Evolutionary conservation across 805 yeast genomes (phyloP).

Genomic region (Lipomyces yamadae): DNA sequence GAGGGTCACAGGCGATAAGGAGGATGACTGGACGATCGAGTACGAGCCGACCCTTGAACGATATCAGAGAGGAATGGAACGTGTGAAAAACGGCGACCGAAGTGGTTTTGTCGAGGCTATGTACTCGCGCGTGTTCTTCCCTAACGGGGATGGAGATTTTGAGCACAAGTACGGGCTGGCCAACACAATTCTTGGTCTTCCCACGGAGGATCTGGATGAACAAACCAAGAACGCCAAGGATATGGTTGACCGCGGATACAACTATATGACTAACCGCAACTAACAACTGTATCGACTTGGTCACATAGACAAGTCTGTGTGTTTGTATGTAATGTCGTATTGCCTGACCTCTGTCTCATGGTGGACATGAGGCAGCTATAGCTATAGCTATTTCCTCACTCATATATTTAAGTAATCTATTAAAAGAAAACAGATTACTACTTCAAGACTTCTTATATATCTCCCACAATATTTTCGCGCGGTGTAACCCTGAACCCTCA

Average conservation of each 20-base stretch:
- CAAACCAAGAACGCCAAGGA: constrained; percentile 15
- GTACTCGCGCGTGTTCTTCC: constrained; percentile 16
- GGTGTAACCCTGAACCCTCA: no score
- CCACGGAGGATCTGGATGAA: constrained; percentile 23
- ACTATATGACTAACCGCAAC: no score
- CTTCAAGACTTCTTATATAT: no score
- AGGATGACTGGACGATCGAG: constrained; percentile 16
- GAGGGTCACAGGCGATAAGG: constrained; percentile 13
- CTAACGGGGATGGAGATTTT: constrained; percentile 19
- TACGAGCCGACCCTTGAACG: constrained; percentile 6
- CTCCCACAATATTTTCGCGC: no score
- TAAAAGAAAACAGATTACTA: no score
- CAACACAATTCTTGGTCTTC: constrained; percentile 17
- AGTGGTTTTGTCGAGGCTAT: constrained; percentile 12
- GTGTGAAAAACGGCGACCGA: constrained; percentile 9
- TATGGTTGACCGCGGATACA: constrained; percentile 11
- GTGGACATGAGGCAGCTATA: no score
- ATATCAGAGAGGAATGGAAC: not conserved
- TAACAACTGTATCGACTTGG: no score
- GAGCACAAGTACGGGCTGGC: constrained; percentile 4
- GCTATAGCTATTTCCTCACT: no score
- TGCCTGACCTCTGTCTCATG: no score
- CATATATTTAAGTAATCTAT: no score
- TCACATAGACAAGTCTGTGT: no score
- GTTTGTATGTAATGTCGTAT: no score